Evolutionary conservation across 805 yeast genomes (phyloP), one percentile per base, ranked within the genome.

Genomic region (Candida sphagnicola): DNA sequence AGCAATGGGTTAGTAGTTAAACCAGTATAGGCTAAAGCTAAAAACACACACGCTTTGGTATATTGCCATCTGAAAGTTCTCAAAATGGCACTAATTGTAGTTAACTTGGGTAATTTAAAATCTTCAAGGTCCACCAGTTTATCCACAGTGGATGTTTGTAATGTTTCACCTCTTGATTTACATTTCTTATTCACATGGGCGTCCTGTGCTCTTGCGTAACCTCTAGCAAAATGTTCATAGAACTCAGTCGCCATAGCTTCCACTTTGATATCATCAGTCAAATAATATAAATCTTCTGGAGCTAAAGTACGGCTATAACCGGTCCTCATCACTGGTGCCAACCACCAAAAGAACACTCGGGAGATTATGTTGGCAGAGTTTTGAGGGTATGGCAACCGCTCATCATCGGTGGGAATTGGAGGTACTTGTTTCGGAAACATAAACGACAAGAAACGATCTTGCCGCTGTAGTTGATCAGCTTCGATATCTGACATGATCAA

Each of bases 291-390:
- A 58, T 85, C 93, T 34, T 75, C 72, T 2, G 83, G 78, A 31
- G 74, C 75, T 32, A 85, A 59, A 0, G 90, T 82, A 51, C 93
- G 69, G 56, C 78, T 81, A 57, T 85, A 85, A 5, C 95, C 93
- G 5, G 75, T 74, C 12, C 59, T 61, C 67, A 85, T 59, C 29
- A 85, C 49, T 0, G 89, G 89, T 18, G 61, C 50, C 33, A 85
- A 58, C 90, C 91, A 85, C 77, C 81, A 72, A 54, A 83, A 78
- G 48, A 79, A 74, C 0, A 68, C 34, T 46, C 61, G 61, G 11
- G 71, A 67, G 8, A 78, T 5, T 19, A 57, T 29, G 38, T 71
- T 71, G 12, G 72, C 64, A 10, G 51, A 46, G 19, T 49, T 42
- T 37, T 56, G 61, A 0, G 84, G 85, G 50, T 64, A 78, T 4